A percentile compares a stretch with the other conserved stretches of the same genome.
Evolutionary conservation across 208 protist species (phyloP).

Genomic region (Strigomonas culicis): DNA sequence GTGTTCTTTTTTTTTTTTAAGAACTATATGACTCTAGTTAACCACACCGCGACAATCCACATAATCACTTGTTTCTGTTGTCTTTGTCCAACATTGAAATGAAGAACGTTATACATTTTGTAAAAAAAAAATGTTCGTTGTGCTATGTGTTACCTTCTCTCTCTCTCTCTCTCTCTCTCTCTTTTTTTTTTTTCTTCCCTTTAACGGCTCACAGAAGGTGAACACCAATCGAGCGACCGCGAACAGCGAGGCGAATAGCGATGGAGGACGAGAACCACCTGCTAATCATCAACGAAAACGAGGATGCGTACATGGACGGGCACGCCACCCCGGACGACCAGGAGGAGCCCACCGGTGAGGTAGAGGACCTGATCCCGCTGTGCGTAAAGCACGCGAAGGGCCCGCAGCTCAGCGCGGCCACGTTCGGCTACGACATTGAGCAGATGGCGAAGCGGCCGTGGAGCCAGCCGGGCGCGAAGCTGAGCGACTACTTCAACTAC

Average conservation of each 20-base stretch:
- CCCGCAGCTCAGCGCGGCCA: constrained; percentile 53
- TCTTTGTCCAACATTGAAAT: neutral
- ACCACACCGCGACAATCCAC: neutral
- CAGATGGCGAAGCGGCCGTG: constrained; percentile 79
- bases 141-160: neutral
- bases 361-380: constrained; percentile 63
- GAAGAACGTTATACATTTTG: neutral
- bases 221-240: neutral
- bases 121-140: neutral
- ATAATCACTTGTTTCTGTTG: neutral
- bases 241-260: neutral
- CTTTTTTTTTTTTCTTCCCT: constrained; percentile 12
- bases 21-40: neutral
- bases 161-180: constrained; percentile 6
- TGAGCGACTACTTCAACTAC: constrained; percentile 91
- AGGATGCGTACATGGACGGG: constrained; percentile 19
- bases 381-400: constrained; percentile 57
- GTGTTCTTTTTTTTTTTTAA: constrained; percentile 6
- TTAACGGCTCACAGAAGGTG: neutral
- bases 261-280: constrained; percentile 26
- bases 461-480: constrained; percentile 70
- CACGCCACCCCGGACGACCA: constrained; percentile 9
- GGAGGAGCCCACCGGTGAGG: constrained; percentile 28
- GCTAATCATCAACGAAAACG: constrained; percentile 24
- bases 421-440: constrained; percentile 82